Evolutionary conservation across 1,284 basidiomycete genomes (phyloP).

Genomic region (Moniliophthora roreri): DNA sequence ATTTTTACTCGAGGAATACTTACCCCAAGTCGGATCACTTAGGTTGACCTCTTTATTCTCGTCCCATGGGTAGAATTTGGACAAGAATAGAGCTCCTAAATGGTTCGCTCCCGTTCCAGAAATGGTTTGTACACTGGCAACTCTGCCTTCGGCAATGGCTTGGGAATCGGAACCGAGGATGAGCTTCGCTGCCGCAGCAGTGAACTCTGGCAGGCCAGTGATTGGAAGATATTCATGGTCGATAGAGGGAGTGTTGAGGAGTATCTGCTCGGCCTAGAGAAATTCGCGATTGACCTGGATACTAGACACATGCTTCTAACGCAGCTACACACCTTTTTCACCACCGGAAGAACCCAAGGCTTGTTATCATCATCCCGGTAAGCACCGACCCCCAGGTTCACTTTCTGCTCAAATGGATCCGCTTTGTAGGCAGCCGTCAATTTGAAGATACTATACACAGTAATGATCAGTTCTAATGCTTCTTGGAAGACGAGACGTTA

Average conservation of each 20-base stretch:
- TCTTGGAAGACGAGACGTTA: constrained; percentile 7
- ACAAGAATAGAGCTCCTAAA: constrained; percentile 87
- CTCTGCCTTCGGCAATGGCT: constrained; percentile 71
- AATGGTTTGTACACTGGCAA: constrained; percentile 85
- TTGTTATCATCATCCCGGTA: constrained; percentile 86
- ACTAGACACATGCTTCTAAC: constrained; percentile 7
- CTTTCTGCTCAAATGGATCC: constrained; percentile 78
- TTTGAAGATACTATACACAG: constrained; percentile 78
- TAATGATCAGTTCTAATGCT: constrained; percentile 9
- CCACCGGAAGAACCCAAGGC: constrained; percentile 91
- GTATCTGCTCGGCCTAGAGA: constrained; percentile 67
- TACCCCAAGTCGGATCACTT: constrained; percentile 94
- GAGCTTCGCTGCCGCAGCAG: constrained; percentile 75
- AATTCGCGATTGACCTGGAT: constrained; percentile 2
- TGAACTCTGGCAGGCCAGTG: constrained; percentile 84
- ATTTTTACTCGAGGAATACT: constrained; percentile 25
- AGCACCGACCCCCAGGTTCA: constrained; percentile 91
- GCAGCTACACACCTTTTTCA: constrained; percentile 67
- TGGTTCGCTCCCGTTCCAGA: constrained; percentile 97
- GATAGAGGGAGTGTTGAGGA: constrained; percentile 71
- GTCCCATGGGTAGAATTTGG: constrained; percentile 79
- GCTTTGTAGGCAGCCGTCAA: constrained; percentile 87
- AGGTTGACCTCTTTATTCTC: constrained; percentile 73
- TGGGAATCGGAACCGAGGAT: constrained; percentile 78
- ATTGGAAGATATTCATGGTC: constrained; percentile 97